Base-by-base conservation (phyloP, 2,329 filamentous ascomycete species). In the Dichotomopilus funicola region DNA sequence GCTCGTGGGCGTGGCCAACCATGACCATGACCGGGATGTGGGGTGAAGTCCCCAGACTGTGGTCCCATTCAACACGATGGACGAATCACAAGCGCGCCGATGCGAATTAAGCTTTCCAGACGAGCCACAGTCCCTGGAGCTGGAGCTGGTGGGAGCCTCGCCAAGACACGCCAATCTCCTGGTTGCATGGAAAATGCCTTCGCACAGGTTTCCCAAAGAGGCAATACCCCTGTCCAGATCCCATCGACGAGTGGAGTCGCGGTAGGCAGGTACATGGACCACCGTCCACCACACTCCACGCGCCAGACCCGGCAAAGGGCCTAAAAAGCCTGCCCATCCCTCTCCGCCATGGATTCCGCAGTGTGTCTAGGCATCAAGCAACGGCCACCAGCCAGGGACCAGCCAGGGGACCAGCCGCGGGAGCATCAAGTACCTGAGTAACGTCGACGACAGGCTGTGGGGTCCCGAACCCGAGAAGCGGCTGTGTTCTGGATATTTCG, bases 121-220 rank as follows among this genome's bases (percentile, higher is more conserved):
- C 19, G 19, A 47, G 31, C 53, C 31, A n/a, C 42, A 5, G 27
- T 40, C 55, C 42, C 51, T 56, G 49, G 49, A 40, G 45, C 49
- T 27, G 19, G 19, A 27, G 19, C 19, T 27, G 19, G 2, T 58
- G 57, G 55, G 51, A 55, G 59, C 59, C 51, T 57, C 49, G 58
- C 60, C 60, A 61, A 61, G 60, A 52, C 2, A 31, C 8, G n/a
- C 13, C 38, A 46, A 55, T 57, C 50, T 59, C 53, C 38, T 34
- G 49, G 13, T 38, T 40, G 52, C 40, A 43, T 49, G 6, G 34
- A 59, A 55, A 57, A 56, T 33, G 53, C 55, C 57, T 58, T 64
- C 63, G 63, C 62, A 63, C 55, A 61, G 63, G 59, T 62, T 54
- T 12, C 63, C 63, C 57, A 61, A 64, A 60, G 44, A 56, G 63